phyloP scores from a whole-genome alignment of 257 asterid genomes.

The Lithospermum erythrorhizon region DNA sequence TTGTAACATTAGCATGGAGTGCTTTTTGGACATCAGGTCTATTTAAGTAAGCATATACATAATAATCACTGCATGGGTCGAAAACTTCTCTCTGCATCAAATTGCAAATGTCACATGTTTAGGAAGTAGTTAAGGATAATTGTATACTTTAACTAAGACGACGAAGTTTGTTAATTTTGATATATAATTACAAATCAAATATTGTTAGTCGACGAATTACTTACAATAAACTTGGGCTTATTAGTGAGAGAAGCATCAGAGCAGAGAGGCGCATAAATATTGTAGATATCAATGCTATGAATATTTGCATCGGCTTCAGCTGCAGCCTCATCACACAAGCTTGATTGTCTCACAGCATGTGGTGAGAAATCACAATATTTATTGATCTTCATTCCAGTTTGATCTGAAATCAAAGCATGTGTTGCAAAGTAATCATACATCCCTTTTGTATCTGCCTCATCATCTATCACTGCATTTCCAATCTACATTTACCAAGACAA shows the following conservation, averaged over 20 bases:
- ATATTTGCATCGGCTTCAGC: conserved; percentile 9
- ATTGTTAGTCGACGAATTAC: not conserved
- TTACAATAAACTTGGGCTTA: conserved; percentile 44
- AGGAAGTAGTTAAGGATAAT: no score
- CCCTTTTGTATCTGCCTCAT: conserved; percentile 50
- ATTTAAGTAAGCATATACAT: conserved; percentile 52
- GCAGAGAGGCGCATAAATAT: conserved; percentile 67
- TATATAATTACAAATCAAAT: no score
- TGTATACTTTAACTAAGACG: no score
- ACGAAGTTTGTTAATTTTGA: no score
- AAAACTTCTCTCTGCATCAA: not conserved
- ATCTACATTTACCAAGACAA: conserved; percentile 26
- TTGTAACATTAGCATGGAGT: conserved; percentile 76
- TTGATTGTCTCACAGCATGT: conserved; percentile 11
- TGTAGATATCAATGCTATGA: conserved; percentile 33
- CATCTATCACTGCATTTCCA: conserved; percentile 70
- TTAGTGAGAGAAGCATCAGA: conserved; percentile 27
- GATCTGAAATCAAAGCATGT: conserved; percentile 61
- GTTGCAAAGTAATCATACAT: conserved; percentile 52
- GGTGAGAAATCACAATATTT: conserved; percentile 43
- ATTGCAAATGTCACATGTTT: not conserved
- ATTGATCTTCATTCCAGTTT: conserved; percentile 14
- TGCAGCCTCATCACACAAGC: conserved; percentile 21
- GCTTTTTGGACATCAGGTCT: conserved; percentile 66
- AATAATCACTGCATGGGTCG: conserved; percentile 66